Percentiles rank a stretch among this genome's conserved stretches.
Conservation (phyloP, 2,329 filamentous ascomycete genomes). For the Coniochaeta sp. region DNA sequence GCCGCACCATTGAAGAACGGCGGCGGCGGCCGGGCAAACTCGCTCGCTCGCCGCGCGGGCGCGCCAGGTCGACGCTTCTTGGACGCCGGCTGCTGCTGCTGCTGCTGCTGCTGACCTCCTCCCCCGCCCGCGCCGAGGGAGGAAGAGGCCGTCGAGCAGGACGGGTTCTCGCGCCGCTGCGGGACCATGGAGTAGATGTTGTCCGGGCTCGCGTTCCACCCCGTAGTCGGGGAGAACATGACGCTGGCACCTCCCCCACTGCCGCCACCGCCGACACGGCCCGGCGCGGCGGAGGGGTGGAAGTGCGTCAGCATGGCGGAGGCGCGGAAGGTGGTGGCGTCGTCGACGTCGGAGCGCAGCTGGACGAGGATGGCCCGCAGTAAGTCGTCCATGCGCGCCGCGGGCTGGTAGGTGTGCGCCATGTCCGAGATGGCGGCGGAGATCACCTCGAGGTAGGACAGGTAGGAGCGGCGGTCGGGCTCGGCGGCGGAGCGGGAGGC, state of each 20-base stretch:
- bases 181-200: slow-evolving; percentile 18
- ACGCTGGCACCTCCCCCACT: background rate
- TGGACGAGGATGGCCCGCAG: slow-evolving; percentile 45
- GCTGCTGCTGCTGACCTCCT: too few relatives aligned
- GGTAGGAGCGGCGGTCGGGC: slow-evolving; percentile 28
- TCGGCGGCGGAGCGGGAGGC: slow-evolving; percentile 24
- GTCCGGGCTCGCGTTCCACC: slow-evolving; percentile 5
- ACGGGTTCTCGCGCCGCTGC: slow-evolving; percentile 21
- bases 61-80: slow-evolving; percentile 22
- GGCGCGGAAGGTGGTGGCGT: slow-evolving; percentile 4
- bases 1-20: slow-evolving; percentile 14
- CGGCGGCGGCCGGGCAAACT: slow-evolving; percentile 21
- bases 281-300: background rate
- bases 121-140: slow-evolving; percentile 13
- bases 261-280: slow-evolving; percentile 3
- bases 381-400: slow-evolving; percentile 43
- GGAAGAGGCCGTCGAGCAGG: slow-evolving; percentile 5
- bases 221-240: background rate
- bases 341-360: slow-evolving; percentile 26
- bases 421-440: slow-evolving; percentile 44
- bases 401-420: slow-evolving; percentile 44
- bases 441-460: slow-evolving; percentile 44
- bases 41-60: slow-evolving; percentile 20
- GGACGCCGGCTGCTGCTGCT: too few relatives aligned
- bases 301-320: slow-evolving; percentile 2